Base-by-base conservation (phyloP, 345 rosid species). In the Arabis alpina region DNA sequence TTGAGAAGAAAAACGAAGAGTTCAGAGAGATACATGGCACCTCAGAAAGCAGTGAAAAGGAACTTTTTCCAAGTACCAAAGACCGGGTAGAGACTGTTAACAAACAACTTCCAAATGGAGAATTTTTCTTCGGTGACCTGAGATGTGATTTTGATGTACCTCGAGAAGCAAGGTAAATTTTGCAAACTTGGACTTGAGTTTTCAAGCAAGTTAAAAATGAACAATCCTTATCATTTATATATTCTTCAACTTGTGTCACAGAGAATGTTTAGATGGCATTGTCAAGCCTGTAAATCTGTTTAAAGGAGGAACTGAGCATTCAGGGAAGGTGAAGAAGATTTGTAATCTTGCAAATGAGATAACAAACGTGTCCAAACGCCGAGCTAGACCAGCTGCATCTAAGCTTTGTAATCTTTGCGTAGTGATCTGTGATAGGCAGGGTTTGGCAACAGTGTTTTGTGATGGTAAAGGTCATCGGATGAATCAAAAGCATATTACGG, bases 1-100 rank as follows among this genome's bases (percentile, higher is more conserved):
- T 80, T 45, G 81, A 79, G 32, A 78, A 69, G 41, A 86, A 81
- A 77, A 88, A 80, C 49, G 74, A 71, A 61, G 85, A 82, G 61
- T 66, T 85, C 54, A 85, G 80, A 65, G 77, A 68, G 75, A 75
- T 76, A 76, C 72, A 74, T 76, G 68, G 61, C 54, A 34, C 66
- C 23, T 80, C 73, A 23, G 85, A 82, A 61, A 62, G 42, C 41
- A 75, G 76, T 82, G 75, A 71, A 52, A 72, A 68, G 42, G 70
- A 51, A 49, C 52, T 54, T 45, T 52, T 67, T 79, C 80, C 71
- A 52, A 74, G 71, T 65, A 69, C 84, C 45, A 83, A 75, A 53
- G 82, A 80, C 39, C 75, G 64, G 70, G 68, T 67, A 43, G 78
- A 82, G 64, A 79, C 79, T 59, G 63, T 66, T 56, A 58, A 79